Base-by-base conservation (phyloP, 2,329 filamentous ascomycete genomes). In the Plectosphaerella plurivora region DNA sequence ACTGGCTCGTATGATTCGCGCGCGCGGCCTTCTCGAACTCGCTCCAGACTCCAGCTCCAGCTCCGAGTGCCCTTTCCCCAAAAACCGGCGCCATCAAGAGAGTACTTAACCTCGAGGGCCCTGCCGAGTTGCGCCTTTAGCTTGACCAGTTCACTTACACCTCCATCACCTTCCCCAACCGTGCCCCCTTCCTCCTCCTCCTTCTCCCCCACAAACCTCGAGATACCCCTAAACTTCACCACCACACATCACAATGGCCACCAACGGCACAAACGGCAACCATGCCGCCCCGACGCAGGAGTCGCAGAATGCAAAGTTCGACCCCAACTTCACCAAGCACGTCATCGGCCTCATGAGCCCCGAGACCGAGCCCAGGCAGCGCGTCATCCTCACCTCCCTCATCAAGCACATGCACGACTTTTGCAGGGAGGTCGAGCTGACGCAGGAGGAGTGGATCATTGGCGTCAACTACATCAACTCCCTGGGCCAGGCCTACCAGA, bases 341-440 rank as follows among this genome's bases (percentile, higher is more conserved):
- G 54, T 56, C 47, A 52, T 56, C 54, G 54, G 54, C 49, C 54
- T 56, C 22, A 56, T 56, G 54, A 50, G 52, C 49, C 54, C 54
- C 52, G 54, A 56, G 46, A 56, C 54, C 25, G 25, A 47, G 44
- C 54, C 54, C 47, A 45, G 54, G 14, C 54, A 56, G 24, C 47
- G 50, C 39, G 35, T 52, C 46, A 53, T 56, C 33, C 54, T 56
- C 47, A 46, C 39, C 52, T 56, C 54, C 33, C 24, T 56, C 14
- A 56, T 56, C 52, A 49, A 24, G 37, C 54, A 99, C 76, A 97
- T 96, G 67, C 97, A 97, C 67, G 77, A 80, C 36, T 99, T 99
- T 75, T 97, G 99, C 68, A 83, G 87, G 6, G 91, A 96, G 57
- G 82, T 87, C 39, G 81, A 91, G 57, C 93, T 97, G 68, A 95